A percentile compares a stretch with the other conserved stretches of the same genome.
These are phyloP conservation scores for Entrophospora sp. DNA, from an alignment of 192 early-diverging fungal species.

Conservation along the genomic window DNA sequence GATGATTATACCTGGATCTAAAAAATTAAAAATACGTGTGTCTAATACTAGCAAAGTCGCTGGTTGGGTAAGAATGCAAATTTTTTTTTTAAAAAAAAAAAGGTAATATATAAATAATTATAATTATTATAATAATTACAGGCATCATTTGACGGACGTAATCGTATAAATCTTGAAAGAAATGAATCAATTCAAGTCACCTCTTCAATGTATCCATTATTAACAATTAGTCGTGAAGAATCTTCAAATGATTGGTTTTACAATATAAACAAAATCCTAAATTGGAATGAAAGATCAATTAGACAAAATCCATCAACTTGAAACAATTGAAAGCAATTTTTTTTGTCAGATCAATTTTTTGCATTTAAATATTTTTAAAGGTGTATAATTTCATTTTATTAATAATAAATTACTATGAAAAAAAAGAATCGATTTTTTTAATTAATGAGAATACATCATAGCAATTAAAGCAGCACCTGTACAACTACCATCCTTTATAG, in stretches of 20 bases:
- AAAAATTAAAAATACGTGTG: conserved; percentile 66
- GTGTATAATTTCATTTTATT: too few relatives aligned
- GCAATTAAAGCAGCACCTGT: conserved; percentile 72
- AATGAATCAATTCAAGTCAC: conserved; percentile 79
- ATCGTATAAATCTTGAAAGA: conserved; percentile 68
- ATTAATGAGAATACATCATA: conserved; percentile 29
- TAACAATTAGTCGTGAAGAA: conserved; percentile 64
- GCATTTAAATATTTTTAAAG: too few relatives aligned
- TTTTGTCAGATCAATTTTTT: too few relatives aligned
- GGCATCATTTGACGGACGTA: conserved; percentile 78
- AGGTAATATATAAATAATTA: too few relatives aligned
- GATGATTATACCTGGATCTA: conserved; percentile 84
- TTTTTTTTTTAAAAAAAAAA: too few relatives aligned
- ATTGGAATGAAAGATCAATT: conserved; percentile 77
- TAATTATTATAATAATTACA: too few relatives aligned
- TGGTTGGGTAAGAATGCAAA: conserved; percentile 67
- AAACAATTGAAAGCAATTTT: too few relatives aligned
- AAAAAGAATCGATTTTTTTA: too few relatives aligned
- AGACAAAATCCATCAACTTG: too few relatives aligned
- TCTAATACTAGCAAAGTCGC: conserved; percentile 44
- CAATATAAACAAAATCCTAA: conserved; percentile 65
- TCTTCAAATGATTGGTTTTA: conserved; percentile 85
- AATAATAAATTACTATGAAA: too few relatives aligned
- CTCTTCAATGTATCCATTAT: conserved; percentile 75
- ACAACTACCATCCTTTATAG: conserved; percentile 72